Percentiles rank a stretch among this genome's conserved stretches.
Evolutionary conservation across 2,329 filamentous ascomycete species (phyloP).

Genomic region (Mycocentrospora acerina): DNA sequence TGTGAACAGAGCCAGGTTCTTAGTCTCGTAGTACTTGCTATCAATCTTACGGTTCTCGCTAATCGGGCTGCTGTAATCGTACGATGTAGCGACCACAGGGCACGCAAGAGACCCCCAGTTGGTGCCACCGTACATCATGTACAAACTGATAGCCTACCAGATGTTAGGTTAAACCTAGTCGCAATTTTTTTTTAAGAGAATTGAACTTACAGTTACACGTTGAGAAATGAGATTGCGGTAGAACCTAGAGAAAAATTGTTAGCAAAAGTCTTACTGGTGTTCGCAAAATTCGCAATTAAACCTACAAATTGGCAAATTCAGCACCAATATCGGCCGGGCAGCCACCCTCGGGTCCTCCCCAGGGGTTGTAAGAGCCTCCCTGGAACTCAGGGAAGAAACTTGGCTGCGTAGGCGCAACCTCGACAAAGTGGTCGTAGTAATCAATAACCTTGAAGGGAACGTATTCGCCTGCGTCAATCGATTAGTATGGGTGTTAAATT

Average conservation of each 20-base stretch:
- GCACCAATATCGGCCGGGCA: conserved; percentile 57
- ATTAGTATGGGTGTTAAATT: neutral
- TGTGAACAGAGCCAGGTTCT: conserved; percentile 62
- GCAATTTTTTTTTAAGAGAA: no score
- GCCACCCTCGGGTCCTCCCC: conserved; percentile 60
- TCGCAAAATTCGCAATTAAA: neutral
- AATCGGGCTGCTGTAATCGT: conserved; percentile 65
- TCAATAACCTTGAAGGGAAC: conserved; percentile 56
- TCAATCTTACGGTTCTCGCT: conserved; percentile 60
- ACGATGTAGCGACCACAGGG: conserved; percentile 61
- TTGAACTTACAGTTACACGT: conserved; percentile 50
- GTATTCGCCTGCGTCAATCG: conserved; percentile 32
- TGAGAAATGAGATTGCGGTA: conserved; percentile 64
- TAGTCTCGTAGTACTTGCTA: conserved; percentile 64
- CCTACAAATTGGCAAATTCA: conserved; percentile 59
- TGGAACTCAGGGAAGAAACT: conserved; percentile 62
- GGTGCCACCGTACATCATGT: conserved; percentile 67
- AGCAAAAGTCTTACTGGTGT: neutral
- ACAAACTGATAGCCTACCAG: conserved; percentile 59
- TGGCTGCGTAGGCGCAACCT: conserved; percentile 49
- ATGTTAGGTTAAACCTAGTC: no score
- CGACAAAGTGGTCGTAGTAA: conserved; percentile 51
- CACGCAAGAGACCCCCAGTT: conserved; percentile 63
- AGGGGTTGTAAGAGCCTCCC: conserved; percentile 62
- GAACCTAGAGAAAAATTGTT: conserved; percentile 43